A percentile compares a stretch with the other conserved stretches of the same genome.
Evolutionary conservation across 768 basidiomycete species (phyloP).

Genomic region (Mycena epipterygia): DNA sequence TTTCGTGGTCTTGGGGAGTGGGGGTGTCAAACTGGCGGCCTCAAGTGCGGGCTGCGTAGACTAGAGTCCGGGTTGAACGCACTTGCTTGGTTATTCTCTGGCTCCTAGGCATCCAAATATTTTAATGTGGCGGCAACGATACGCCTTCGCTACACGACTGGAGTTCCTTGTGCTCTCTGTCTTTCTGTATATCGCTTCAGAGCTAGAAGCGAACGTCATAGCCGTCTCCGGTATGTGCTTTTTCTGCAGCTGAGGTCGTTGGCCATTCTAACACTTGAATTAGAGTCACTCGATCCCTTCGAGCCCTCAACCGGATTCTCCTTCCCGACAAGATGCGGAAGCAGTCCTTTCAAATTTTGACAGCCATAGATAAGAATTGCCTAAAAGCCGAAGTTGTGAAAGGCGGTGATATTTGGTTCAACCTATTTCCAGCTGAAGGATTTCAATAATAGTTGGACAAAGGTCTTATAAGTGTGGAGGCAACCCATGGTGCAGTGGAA

Average conservation of each 20-base stretch:
- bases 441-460: slow-evolving; percentile 14
- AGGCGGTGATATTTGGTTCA: slow-evolving; percentile 63
- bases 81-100: slow-evolving; percentile 56
- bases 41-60: slow-evolving; percentile 63
- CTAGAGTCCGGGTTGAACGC: slow-evolving; percentile 65
- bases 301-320: slow-evolving; percentile 73
- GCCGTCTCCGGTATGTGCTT: slow-evolving; percentile 18
- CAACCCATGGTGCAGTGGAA: slow-evolving; percentile 75
- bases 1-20: slow-evolving; percentile 61
- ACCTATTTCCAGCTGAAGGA: slow-evolving; percentile 30
- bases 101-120: slow-evolving; percentile 63
- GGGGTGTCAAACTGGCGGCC: slow-evolving; percentile 68
- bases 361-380: slow-evolving; percentile 76
- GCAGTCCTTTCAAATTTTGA: slow-evolving; percentile 73
- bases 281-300: slow-evolving; percentile 77
- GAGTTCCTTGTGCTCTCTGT: slow-evolving; percentile 69
- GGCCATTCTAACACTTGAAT: slow-evolving; percentile 12
- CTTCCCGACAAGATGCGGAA: slow-evolving; percentile 72
- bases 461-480: slow-evolving; percentile 86
- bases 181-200: slow-evolving; percentile 69
- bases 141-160: slow-evolving; percentile 61
- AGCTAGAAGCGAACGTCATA: background rate
- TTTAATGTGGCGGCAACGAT: slow-evolving; percentile 60
- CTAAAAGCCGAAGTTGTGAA: slow-evolving; percentile 72
- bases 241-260: background rate